Conservation (phyloP, 1,284 basidiomycete species). For the Mrakiaceae sp. region DNA sequence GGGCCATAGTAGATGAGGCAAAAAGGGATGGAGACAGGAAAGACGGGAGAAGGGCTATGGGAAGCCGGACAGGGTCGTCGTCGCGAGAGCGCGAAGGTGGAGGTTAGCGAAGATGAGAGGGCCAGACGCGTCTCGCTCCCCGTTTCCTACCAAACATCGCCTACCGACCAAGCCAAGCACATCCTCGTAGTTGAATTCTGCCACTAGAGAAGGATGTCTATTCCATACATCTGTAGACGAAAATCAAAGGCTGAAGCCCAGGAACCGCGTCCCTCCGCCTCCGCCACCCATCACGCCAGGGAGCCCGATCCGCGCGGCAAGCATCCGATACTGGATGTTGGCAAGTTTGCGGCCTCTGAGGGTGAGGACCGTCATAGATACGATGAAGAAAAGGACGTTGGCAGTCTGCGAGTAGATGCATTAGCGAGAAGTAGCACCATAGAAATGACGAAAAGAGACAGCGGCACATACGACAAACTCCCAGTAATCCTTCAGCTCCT, state of each 20-base stretch:
- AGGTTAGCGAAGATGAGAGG: too few species aligned
- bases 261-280: conserved; percentile 2
- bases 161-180: too few species aligned
- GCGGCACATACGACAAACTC: conserved; percentile 59
- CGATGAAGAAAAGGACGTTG: conserved; percentile 57
- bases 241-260: conserved; percentile 9
- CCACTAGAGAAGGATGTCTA: too few species aligned
- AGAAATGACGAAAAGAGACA: not conserved
- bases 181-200: too few species aligned
- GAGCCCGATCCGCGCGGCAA: conserved; percentile 66
- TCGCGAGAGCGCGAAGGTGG: too few species aligned
- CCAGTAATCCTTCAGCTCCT: conserved; percentile 71
- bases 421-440: not conserved
- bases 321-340: conserved; percentile 58
- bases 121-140: too few species aligned
- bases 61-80: too few species aligned
- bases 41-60: too few species aligned
- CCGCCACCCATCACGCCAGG: conserved; percentile 5
- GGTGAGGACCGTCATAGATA: conserved; percentile 54
- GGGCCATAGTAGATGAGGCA: not conserved
- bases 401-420: conserved; percentile 32
- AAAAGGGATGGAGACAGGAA: too few species aligned
- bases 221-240: not conserved
- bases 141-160: too few species aligned
- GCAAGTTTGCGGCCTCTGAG: conserved; percentile 56